Evolutionary conservation across 352 stramenopile genomes (phyloP).

Genomic region (Phytophthora foliorum): DNA sequence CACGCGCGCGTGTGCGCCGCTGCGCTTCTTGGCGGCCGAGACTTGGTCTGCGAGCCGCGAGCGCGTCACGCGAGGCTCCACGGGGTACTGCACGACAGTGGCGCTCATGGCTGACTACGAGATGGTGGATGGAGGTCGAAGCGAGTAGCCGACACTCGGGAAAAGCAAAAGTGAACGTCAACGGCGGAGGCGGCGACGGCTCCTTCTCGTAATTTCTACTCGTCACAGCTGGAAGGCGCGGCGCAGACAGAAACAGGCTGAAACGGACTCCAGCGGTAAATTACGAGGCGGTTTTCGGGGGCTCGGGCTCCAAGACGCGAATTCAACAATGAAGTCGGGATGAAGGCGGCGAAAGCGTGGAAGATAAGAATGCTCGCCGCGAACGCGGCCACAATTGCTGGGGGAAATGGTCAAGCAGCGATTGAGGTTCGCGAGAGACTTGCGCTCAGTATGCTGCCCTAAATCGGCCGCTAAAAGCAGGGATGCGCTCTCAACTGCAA

Average conservation of each 20-base stretch:
- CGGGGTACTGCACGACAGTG: conserved; percentile 83
- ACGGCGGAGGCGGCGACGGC: conserved; percentile 5
- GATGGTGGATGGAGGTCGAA: neutral
- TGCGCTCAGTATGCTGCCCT: conserved; percentile 21
- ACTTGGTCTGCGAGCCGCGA: conserved; percentile 68
- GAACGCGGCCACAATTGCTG: conserved; percentile 21
- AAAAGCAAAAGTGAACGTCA: conserved; percentile 44
- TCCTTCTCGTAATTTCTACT: conserved; percentile 42
- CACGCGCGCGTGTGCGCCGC: conserved; percentile 51
- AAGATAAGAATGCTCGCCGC: conserved; percentile 29
- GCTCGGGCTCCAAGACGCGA: conserved; percentile 36
- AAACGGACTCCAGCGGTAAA: conserved; percentile 24
- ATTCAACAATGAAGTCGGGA: conserved; percentile 62
- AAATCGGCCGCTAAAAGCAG: conserved; percentile 29
- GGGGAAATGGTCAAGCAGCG: conserved; percentile 36
- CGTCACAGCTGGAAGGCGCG: conserved; percentile 37
- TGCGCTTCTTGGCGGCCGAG: conserved; percentile 72
- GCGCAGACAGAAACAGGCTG: conserved; percentile 33
- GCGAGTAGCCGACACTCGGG: conserved; percentile 24
- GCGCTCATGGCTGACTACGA: conserved; percentile 65
- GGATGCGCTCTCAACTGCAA: conserved; percentile 45
- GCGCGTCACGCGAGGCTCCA: conserved; percentile 60
- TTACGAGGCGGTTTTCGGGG: conserved; percentile 11
- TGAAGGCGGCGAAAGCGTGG: no score
- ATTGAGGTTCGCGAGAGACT: conserved; percentile 28